Base-by-base conservation (phyloP, 257 asterid species). In the Cinchona pubescens region DNA sequence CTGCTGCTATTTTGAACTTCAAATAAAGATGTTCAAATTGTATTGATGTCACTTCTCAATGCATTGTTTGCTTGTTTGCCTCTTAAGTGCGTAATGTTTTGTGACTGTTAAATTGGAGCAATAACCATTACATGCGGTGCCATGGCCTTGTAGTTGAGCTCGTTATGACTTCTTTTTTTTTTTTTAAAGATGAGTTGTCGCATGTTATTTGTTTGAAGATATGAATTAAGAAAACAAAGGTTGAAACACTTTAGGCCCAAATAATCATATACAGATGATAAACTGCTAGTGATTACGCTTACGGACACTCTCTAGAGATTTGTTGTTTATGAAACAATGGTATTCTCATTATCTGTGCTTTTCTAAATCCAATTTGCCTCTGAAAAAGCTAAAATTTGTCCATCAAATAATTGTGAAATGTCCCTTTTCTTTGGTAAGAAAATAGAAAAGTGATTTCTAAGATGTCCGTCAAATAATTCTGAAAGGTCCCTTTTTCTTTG, bases 1-100 rank as follows among this genome's bases (percentile, higher is more conserved):
- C 56, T 15, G 5, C 69, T 14, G 30, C 43, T 48, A 40, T 19
- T 56, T 55, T n/a, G n/a, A 11, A 12, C 65, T 68, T 58, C 68
- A 72, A 70, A 61, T 61, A 77, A 77, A n/a, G n/a, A 69, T 32
- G 67, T 18, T 5, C 7, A 29, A 67, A 5, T 37, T 25, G 18
- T 65, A 46, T n/a, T 75, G 64, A 27, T 29, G 35, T 45, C 56
- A 45, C 48, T 49, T 23, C 27, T 37, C 2, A 35, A 51, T 25
- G 25, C 7, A 59, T 19, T 45, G 8, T 45, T 13, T 62, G 62
- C 27, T 40, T 58, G 40, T 19, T 35, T 18, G 3, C 65, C 65
- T 53, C 29, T 21, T 8, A 37, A 62, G 9, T 71, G 30, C 46
- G 3, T 49, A 10, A 4, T 19, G 16, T 12, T 53, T 21, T 19